phyloP scores from a whole-genome alignment of 257 asterid genomes.

The Cordia subcordata region DNA sequence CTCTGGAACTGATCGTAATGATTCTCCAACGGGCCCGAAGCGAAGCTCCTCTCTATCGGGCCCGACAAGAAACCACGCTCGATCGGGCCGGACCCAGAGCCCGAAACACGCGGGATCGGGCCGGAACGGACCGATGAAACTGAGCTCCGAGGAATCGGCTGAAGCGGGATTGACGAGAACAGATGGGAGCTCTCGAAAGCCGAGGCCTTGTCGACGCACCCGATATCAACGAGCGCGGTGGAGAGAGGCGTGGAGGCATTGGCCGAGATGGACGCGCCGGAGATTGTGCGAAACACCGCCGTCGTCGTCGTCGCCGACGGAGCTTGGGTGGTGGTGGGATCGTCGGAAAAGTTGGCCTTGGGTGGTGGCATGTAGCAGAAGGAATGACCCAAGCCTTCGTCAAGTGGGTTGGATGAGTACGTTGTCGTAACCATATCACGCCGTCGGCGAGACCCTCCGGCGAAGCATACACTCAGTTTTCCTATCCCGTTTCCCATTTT shows the following conservation, averaged over 20 bases:
- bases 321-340: slow-evolving; percentile 23
- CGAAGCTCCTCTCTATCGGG: slow-evolving; percentile 79
- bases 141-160: slow-evolving; percentile 52
- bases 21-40: slow-evolving; percentile 86
- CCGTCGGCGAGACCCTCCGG: slow-evolving; percentile 76
- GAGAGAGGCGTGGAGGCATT: slow-evolving; percentile 76
- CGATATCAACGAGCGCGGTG: slow-evolving; percentile 44
- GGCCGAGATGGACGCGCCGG: slow-evolving; percentile 98
- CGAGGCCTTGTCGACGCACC: slow-evolving; percentile 62
- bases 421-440: slow-evolving; percentile 44
- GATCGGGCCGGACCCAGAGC: slow-evolving; percentile 57
- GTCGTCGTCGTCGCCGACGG: slow-evolving; percentile 15
- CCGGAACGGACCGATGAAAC: slow-evolving; percentile 46
- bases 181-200: slow-evolving; percentile 87
- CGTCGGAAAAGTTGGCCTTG: slow-evolving; percentile 34
- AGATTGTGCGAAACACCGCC: slow-evolving; percentile 66
- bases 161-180: slow-evolving; percentile 88
- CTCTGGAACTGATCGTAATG: slow-evolving; percentile 69
- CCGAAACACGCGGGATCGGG: slow-evolving; percentile 49
- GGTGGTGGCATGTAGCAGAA: slow-evolving; percentile 64
- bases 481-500: slow-evolving; percentile 78
- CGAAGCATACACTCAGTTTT: slow-evolving; percentile 56
- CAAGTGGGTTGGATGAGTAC: slow-evolving; percentile 66
- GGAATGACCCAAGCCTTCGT: slow-evolving; percentile 93
- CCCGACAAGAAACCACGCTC: slow-evolving; percentile 93